phyloP scores from a whole-genome alignment of 306 rosid species.

The Medicago ruthenica region DNA sequence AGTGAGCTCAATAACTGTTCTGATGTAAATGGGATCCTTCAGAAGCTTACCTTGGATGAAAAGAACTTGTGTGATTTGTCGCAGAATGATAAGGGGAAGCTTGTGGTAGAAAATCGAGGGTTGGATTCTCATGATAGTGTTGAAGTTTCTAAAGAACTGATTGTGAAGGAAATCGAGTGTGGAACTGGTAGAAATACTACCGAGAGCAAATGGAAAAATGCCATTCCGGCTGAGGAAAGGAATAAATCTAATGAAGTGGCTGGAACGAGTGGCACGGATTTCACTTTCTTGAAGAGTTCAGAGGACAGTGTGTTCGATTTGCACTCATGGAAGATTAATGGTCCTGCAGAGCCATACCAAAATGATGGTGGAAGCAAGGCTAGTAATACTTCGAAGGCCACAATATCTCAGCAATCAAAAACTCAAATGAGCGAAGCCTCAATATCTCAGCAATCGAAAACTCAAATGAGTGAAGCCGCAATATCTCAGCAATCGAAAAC shows the following conservation, averaged over 20 bases:
- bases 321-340: constrained; percentile 78
- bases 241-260: constrained; percentile 64
- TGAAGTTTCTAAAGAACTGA: constrained; percentile 79
- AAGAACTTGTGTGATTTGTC: constrained; percentile 46
- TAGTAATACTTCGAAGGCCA: constrained; percentile 49
- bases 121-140: constrained; percentile 47
- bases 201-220: constrained; percentile 72
- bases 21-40: constrained; percentile 73
- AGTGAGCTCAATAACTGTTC: constrained; percentile 74
- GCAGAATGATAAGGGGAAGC: constrained; percentile 67
- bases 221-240: constrained; percentile 60
- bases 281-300: constrained; percentile 62
- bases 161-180: constrained; percentile 95
- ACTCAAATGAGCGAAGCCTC: constrained; percentile 37
- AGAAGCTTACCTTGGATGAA: constrained; percentile 76
- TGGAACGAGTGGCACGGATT: constrained; percentile 70
- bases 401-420: constrained; percentile 53
- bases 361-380: constrained; percentile 53
- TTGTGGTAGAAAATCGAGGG: constrained; percentile 57
- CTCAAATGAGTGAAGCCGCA: constrained; percentile 18
- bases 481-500: constrained; percentile 53
- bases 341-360: constrained; percentile 56
- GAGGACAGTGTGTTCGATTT: constrained; percentile 78
- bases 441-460: too few relatives aligned
- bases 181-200: constrained; percentile 70